phyloP scores from a whole-genome alignment of 2,329 filamentous ascomycete species.

The Zymoseptoria crescenta region DNA sequence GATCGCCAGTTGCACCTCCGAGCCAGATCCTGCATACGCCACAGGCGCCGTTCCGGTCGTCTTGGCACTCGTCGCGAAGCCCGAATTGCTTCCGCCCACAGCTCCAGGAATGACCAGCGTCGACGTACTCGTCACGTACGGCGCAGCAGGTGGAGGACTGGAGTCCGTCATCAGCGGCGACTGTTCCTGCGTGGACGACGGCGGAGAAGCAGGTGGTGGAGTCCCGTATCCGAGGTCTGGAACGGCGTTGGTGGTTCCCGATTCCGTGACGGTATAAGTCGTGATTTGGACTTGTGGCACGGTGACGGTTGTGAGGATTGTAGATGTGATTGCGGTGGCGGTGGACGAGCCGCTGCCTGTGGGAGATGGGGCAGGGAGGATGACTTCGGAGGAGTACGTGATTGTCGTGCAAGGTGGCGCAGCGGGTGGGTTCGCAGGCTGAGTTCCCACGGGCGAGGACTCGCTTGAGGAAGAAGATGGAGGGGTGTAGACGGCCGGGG shows the following conservation, averaged over 20 bases:
- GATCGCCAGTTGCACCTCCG: not conserved
- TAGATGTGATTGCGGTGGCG: constrained; percentile 24
- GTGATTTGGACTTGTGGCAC: constrained; percentile 33
- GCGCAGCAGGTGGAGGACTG: not conserved
- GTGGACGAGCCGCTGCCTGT: constrained; percentile 26
- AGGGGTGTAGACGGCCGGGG: constrained; percentile 28
- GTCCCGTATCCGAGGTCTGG: constrained; percentile 16
- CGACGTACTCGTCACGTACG: not conserved
- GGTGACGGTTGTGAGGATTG: constrained; percentile 35
- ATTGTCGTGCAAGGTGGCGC: constrained; percentile 33
- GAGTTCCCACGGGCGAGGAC: constrained; percentile 6
- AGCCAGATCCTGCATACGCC: not conserved
- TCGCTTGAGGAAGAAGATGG: constrained; percentile 3
- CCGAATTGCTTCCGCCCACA: too few relatives aligned
- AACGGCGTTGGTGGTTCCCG: constrained; percentile 7
- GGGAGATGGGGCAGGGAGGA: constrained; percentile 31
- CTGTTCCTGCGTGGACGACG: not conserved
- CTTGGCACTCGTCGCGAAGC: not conserved
- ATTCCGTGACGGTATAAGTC: constrained; percentile 15
- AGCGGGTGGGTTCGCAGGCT: constrained; percentile 7
- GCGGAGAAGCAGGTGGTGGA: constrained; percentile 4
- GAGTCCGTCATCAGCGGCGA: not conserved
- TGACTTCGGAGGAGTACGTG: constrained; percentile 32
- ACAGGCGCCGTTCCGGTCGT: not conserved
- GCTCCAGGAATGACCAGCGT: not conserved